Percentiles rank a stretch among this genome's conserved stretches.
Conservation (phyloP, 352 stramenopile species). For the Albugo candida region DNA sequence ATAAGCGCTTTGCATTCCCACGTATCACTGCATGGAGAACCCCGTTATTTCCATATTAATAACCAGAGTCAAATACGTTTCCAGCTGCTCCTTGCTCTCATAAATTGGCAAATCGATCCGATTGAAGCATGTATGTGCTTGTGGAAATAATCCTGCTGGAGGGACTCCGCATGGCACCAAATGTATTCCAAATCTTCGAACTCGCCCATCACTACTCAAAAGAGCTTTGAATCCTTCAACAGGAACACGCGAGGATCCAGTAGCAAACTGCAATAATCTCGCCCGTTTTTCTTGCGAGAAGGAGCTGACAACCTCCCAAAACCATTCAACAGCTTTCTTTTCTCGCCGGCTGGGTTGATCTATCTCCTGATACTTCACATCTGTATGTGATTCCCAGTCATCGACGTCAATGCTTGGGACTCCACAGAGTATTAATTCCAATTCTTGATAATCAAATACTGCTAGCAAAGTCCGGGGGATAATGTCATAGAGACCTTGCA, state of each 20-base stretch:
- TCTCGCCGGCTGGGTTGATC: conserved; percentile 37
- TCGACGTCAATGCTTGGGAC: conserved; percentile 78
- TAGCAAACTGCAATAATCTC: conserved; percentile 81
- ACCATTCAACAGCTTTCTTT: conserved; percentile 70
- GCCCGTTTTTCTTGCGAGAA: conserved; percentile 77
- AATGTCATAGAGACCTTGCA: conserved; percentile 83
- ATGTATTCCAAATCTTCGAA: conserved; percentile 94
- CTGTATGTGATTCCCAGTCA: conserved; percentile 76
- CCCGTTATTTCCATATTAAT: conserved; percentile 96
- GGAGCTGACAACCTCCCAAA: conserved; percentile 64
- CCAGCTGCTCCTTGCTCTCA: conserved; percentile 56
- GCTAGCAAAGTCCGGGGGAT: conserved; percentile 74
- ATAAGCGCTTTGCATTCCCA: too few species aligned
- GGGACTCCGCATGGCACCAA: conserved; percentile 67
- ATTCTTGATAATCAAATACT: conserved; percentile 88
- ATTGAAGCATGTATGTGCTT: conserved; percentile 80
- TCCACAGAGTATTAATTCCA: conserved; percentile 88
- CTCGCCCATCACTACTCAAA: conserved; percentile 52
- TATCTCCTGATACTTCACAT: conserved; percentile 51
- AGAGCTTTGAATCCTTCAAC: conserved; percentile 89
- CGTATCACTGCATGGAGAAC: conserved; percentile 88
- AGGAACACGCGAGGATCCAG: conserved; percentile 76
- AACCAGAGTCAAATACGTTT: conserved; percentile 91
- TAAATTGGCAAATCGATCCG: conserved; percentile 72
- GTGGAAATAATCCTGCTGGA: conserved; percentile 53